Percentiles rank a stretch among this genome's conserved stretches.
phyloP scores from a whole-genome alignment of 1,284 basidiomycete genomes.

The Trichosporon sp. region DNA sequence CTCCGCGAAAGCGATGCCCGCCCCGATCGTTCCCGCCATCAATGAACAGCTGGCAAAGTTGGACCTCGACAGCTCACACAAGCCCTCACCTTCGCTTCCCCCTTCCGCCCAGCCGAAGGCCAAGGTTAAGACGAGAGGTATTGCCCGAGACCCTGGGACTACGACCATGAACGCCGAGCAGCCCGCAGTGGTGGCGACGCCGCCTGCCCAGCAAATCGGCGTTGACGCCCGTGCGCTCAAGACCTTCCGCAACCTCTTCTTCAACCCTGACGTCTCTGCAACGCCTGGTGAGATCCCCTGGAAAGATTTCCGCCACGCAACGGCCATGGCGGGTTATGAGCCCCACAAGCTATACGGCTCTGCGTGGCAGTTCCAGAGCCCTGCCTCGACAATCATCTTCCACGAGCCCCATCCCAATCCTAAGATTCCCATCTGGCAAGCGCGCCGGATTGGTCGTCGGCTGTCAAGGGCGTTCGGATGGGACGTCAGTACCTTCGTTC shows the following conservation, averaged over 20 bases:
- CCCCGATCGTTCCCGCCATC: background rate
- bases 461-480: background rate
- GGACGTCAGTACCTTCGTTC: background rate
- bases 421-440: background rate
- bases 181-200: too few species aligned
- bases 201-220: background rate
- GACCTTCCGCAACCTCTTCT: constrained; percentile 9
- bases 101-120: background rate
- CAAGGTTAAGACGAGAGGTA: constrained; percentile 5
- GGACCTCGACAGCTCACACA: background rate
- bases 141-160: background rate
- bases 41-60: background rate
- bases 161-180: background rate
- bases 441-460: background rate
- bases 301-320: constrained; percentile 1
- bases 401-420: constrained; percentile 5
- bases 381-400: background rate
- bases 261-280: background rate
- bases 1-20: background rate
- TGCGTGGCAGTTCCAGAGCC: constrained; percentile 2
- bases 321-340: background rate
- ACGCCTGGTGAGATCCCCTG: constrained; percentile 4
- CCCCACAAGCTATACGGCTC: constrained; percentile 8
- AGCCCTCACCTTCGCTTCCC: background rate
- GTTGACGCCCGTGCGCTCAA: constrained; percentile 3